Evolutionary conservation across 2,329 filamentous ascomycete genomes (phyloP), one percentile per base, ranked within the genome.

Genomic region (Cyclaneusma minus): DNA sequence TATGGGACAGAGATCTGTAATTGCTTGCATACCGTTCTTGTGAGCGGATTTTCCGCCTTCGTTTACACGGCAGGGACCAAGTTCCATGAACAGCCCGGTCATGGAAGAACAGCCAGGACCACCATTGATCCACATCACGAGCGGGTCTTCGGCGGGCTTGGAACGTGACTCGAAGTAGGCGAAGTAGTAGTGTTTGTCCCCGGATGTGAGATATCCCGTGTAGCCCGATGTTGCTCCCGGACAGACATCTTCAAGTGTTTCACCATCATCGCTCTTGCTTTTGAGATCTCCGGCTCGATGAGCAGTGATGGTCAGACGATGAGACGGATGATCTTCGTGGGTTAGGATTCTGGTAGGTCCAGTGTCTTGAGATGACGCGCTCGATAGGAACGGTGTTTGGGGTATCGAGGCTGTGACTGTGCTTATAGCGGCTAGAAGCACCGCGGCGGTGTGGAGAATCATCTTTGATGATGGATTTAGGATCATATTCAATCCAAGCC

Each of bases 41-140:
- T 43, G 3, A 39, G 50, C 34, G 44, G 48, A 27, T 44, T 33
- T 14, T 48, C 47, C 41, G 15, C 38, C 46, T 22, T 54, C 47
- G 11, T 54, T 52, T 28, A 58, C 52, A 12, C 49, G 49, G 36
- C 56, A 60, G 0, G 58, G 58, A 0, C 57, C 58, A 28, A 54
- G 48, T 35, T 59, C 54, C 29, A 51, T 47, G 36, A 58, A 52
- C n/a, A 56, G 38, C 10, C 51, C 54, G 7, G 50, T 38, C 48
- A 55, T 50, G 15, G 47, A 50, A 12, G 45, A 49, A 30, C 45
- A 50, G 3, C 53, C 54, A 4, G 55, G 54, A 3, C 54, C 54
- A 15, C 55, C 54, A 22, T 53, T 55, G 21, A 52, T 39, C 45
- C 51, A 55, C 3, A 51, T 28, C 3, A 43, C 45, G 3, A 53